A percentile compares a stretch with the other conserved stretches of the same genome.
These are phyloP conservation scores for Sporobolomyces phaffii DNA, from an alignment of 768 basidiomycete genomes.

Conservation along the genomic window DNA sequence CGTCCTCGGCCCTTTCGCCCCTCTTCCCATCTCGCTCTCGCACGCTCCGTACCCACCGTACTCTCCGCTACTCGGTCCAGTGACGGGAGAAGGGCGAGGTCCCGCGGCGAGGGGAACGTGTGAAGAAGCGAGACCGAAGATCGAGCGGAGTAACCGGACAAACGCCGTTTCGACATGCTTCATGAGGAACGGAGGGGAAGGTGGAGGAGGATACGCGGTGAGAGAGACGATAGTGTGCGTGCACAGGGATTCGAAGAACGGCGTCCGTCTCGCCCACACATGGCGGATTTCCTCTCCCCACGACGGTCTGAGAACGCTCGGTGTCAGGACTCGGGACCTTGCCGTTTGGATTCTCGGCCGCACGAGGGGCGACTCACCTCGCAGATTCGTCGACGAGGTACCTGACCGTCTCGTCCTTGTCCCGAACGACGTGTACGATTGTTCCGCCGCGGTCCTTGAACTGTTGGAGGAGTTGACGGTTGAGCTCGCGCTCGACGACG, in stretches of 20 bases:
- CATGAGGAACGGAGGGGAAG: constrained; percentile 36
- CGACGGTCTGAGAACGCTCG: constrained; percentile 6
- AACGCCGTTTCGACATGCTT: constrained; percentile 41
- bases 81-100: constrained; percentile 3
- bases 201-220: constrained; percentile 32
- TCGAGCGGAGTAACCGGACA: constrained; percentile 36
- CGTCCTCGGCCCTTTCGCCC: constrained; percentile 32
- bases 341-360: not conserved
- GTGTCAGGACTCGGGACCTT: not conserved
- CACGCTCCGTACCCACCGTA: constrained; percentile 35
- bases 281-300: constrained; percentile 37
- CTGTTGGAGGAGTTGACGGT: constrained; percentile 62
- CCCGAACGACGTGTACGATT: constrained; percentile 76
- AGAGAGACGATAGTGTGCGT: constrained; percentile 40
- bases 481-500: constrained; percentile 77
- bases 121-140: constrained; percentile 36
- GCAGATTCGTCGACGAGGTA: constrained; percentile 39
- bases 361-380: constrained; percentile 2
- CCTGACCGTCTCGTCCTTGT: constrained; percentile 45
- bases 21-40: constrained; percentile 30
- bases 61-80: constrained; percentile 27
- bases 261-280: constrained; percentile 39
- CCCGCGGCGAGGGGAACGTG: constrained; percentile 33
- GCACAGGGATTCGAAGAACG: constrained; percentile 32
- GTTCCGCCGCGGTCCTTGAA: constrained; percentile 52